These are phyloP conservation scores for Tolypocladium inflatum DNA, from an alignment of 2,329 filamentous ascomycete genomes.

Conservation along the genomic window DNA sequence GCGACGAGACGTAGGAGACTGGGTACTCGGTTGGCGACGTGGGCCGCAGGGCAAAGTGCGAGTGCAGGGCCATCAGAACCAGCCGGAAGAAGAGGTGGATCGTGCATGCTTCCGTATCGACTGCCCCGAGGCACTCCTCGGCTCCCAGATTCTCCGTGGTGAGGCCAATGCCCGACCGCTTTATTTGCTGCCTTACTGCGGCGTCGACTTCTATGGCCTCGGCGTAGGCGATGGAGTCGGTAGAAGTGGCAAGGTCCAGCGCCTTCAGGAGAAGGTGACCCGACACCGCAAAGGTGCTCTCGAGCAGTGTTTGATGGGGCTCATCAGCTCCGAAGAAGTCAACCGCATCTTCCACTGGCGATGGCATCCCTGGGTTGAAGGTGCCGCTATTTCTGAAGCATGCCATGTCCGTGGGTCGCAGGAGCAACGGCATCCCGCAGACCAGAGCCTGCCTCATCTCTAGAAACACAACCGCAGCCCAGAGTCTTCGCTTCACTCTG, in stretches of 20 bases:
- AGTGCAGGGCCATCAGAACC: not conserved
- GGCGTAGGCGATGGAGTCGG: not conserved
- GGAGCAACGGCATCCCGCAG: not conserved
- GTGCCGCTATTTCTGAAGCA: not conserved
- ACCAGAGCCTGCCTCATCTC: not conserved
- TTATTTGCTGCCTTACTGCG: not conserved
- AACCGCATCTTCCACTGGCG: not conserved
- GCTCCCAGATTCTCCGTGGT: not conserved
- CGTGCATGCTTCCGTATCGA: not conserved
- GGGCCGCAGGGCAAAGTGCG: not conserved
- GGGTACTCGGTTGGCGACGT: not conserved
- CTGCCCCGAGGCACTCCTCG: not conserved
- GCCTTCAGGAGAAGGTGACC: not conserved
- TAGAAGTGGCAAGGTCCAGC: not conserved
- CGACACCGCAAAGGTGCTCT: not conserved
- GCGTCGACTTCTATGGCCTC: not conserved
- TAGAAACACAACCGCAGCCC: not conserved
- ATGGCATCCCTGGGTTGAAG: not conserved
- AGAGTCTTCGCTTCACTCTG: not conserved
- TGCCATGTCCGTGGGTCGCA: not conserved
- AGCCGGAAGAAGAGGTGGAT: not conserved
- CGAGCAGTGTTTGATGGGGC: not conserved
- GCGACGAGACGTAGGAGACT: not conserved
- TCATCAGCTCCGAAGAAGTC: not conserved
- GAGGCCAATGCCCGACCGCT: not conserved